phyloP scores from a whole-genome alignment of 2,329 filamentous ascomycete species.

The Beauveria bassiana region DNA sequence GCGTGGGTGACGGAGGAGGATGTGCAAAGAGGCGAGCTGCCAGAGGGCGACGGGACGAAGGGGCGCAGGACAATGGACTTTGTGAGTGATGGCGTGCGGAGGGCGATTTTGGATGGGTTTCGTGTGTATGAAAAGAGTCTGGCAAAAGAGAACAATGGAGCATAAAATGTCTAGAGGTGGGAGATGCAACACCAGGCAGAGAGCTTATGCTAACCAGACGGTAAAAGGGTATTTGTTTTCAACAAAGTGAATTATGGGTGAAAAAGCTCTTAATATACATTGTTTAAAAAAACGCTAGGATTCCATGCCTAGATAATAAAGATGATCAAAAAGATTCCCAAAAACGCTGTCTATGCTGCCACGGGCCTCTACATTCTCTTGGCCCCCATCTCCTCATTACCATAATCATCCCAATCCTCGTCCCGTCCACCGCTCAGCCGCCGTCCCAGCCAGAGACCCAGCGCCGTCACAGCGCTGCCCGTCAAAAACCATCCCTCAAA shows the following conservation, averaged over 20 bases:
- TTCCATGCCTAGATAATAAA: neutral
- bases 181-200: too few species aligned
- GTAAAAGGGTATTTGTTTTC: neutral
- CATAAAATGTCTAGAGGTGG: too few species aligned
- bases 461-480: constrained; percentile 56
- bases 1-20: constrained; percentile 33
- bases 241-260: constrained; percentile 2
- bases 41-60: constrained; percentile 14
- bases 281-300: neutral
- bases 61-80: constrained; percentile 22
- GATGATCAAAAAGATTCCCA: constrained; percentile 12
- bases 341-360: constrained; percentile 3
- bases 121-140: constrained; percentile 13
- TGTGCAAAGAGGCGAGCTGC: constrained; percentile 16
- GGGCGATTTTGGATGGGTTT: constrained; percentile 26
- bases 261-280: neutral
- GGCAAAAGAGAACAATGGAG: neutral
- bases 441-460: constrained; percentile 66
- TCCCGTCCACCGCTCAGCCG: constrained; percentile 41
- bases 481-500: constrained; percentile 81
- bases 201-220: neutral
- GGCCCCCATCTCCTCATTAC: constrained; percentile 60
- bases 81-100: constrained; percentile 24
- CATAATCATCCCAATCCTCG: constrained; percentile 54
- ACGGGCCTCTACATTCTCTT: constrained; percentile 45